phyloP scores from a whole-genome alignment of 2,329 filamentous ascomycete species.

The Zopfia rhizophila region DNA sequence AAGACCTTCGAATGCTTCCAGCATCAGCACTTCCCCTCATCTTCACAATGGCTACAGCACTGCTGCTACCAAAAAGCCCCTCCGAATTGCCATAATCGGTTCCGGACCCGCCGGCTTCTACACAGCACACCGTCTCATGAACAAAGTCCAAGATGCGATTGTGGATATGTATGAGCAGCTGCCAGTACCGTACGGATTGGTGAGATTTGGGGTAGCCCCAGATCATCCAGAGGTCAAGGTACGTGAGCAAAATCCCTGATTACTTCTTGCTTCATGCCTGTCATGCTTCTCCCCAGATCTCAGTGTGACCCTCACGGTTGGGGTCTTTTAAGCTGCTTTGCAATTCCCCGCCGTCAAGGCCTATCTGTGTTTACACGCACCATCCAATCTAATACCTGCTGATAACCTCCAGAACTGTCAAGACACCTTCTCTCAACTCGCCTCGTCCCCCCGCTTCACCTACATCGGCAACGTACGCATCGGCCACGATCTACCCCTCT shows the following conservation, averaged over 20 bases:
- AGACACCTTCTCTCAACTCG: slow-evolving; percentile 91
- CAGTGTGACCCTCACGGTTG: too few species aligned
- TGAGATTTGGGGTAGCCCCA: slow-evolving; percentile 94
- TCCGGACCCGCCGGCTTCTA: slow-evolving; percentile 98
- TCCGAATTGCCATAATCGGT: slow-evolving; percentile 88
- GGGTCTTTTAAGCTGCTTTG: too few species aligned
- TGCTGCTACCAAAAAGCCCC: slow-evolving; percentile 55
- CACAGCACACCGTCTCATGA: slow-evolving; percentile 85
- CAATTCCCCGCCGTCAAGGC: too few species aligned
- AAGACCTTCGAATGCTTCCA: too few species aligned
- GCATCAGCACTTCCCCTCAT: slow-evolving; percentile 3
- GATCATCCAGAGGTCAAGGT: slow-evolving; percentile 99
- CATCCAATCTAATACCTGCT: not conserved
- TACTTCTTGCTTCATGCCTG: not conserved
- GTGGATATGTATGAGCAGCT: slow-evolving; percentile 98
- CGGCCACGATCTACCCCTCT: slow-evolving; percentile 74
- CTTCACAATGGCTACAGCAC: slow-evolving; percentile 17
- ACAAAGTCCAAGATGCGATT: slow-evolving; percentile 74
- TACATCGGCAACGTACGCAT: slow-evolving; percentile 92
- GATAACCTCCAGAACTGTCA: slow-evolving; percentile 98
- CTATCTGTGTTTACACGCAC: too few species aligned
- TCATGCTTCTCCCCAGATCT: not conserved
- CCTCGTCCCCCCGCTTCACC: slow-evolving; percentile 81
- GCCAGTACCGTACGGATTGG: slow-evolving; percentile 91
- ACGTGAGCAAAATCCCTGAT: slow-evolving; percentile 35